Evolutionary conservation across 768 basidiomycete genomes (phyloP).

Genomic region (Russula foetens): DNA sequence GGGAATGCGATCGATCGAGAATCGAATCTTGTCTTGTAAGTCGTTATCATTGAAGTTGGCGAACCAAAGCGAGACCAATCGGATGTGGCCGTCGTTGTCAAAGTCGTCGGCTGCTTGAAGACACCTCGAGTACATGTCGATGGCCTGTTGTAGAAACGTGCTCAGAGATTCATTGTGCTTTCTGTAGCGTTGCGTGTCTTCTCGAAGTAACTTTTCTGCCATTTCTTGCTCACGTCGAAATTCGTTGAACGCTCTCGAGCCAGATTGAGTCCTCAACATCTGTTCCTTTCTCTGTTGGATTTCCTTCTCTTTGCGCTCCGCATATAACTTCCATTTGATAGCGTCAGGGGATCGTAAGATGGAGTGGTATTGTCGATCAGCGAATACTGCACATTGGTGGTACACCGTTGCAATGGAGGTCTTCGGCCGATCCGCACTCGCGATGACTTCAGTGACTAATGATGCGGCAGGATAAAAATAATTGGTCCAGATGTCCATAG

Average conservation of each 20-base stretch:
- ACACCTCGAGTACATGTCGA: conserved; percentile 80
- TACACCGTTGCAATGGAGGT: conserved; percentile 46
- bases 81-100: conserved; percentile 71
- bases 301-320: conserved; percentile 64
- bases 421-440: conserved; percentile 11
- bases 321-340: conserved; percentile 59
- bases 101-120: conserved; percentile 60
- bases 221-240: conserved; percentile 33
- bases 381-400: conserved; percentile 80
- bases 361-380: conserved; percentile 77
- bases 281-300: conserved; percentile 44
- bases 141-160: conserved; percentile 62
- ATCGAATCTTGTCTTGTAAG: conserved; percentile 36
- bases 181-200: conserved; percentile 42
- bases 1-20: conserved; percentile 53
- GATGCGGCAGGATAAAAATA: conserved; percentile 63
- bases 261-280: conserved; percentile 22
- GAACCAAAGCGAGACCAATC: conserved; percentile 89
- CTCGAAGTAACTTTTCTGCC: conserved; percentile 42
- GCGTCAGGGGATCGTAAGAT: conserved; percentile 63
- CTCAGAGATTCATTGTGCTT: conserved; percentile 39
- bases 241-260: conserved; percentile 21
- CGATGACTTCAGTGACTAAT: conserved; percentile 23
- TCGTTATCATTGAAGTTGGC: conserved; percentile 63
- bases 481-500: conserved; percentile 54